These are phyloP conservation scores for Ceratocystis cacaofunesta DNA, from an alignment of 2,329 filamentous ascomycete genomes.

Conservation along the genomic window DNA sequence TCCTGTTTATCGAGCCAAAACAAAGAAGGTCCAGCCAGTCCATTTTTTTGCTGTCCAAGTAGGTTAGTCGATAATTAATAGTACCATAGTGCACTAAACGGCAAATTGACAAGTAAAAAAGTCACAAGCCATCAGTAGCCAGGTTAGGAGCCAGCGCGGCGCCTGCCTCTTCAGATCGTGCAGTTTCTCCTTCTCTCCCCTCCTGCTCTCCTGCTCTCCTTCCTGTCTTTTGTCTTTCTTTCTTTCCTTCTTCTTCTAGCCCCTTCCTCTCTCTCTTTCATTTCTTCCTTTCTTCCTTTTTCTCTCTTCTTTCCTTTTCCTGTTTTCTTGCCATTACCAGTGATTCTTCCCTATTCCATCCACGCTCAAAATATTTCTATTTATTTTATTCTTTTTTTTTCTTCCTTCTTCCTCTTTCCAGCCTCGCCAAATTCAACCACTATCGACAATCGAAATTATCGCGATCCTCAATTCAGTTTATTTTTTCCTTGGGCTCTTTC, in stretches of 20 bases:
- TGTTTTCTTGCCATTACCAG: not conserved
- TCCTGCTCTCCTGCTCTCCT: too few relatives aligned
- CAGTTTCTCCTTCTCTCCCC: too few relatives aligned
- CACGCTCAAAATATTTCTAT: not conserved
- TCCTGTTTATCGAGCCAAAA: not conserved
- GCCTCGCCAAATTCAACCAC: slow-evolving; percentile 11
- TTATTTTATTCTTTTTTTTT: slow-evolving; percentile 7
- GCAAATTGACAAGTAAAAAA: too few relatives aligned
- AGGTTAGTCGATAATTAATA: too few relatives aligned
- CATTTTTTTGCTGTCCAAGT: too few relatives aligned
- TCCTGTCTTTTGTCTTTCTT: too few relatives aligned
- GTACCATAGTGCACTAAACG: too few relatives aligned
- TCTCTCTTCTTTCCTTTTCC: slow-evolving; percentile 4
- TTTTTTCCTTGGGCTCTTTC: not conserved
- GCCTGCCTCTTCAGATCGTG: too few relatives aligned
- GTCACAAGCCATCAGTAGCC: too few relatives aligned
- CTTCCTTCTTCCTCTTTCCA: slow-evolving; percentile 9
- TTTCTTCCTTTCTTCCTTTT: not conserved
- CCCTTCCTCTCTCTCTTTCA: too few relatives aligned
- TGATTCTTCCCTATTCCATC: not conserved
- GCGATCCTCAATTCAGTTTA: not conserved
- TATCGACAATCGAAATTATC: not conserved
- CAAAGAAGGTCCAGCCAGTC: not conserved
- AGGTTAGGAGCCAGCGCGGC: too few relatives aligned
- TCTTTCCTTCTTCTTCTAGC: too few relatives aligned